A percentile compares a stretch with the other conserved stretches of the same genome.
These are phyloP conservation scores for Thraustotheca clavata DNA, from an alignment of 352 stramenopile species.

Conservation along the genomic window DNA sequence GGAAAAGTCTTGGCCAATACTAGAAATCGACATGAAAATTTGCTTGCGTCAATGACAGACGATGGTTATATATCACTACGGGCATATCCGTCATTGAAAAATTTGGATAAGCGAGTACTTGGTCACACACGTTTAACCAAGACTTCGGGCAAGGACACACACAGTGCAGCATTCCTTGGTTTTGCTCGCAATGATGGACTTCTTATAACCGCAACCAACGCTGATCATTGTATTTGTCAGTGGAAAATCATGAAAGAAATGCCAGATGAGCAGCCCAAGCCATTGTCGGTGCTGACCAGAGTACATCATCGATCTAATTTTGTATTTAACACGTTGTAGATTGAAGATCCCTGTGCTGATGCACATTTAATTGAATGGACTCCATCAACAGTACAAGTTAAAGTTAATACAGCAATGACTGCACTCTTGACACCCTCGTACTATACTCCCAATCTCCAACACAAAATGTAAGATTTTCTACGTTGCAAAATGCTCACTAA, in stretches of 20 bases:
- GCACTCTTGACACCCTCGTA: slow-evolving; percentile 20
- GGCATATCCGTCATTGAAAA: not conserved
- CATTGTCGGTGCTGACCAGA: not conserved
- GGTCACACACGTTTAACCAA: slow-evolving; percentile 15
- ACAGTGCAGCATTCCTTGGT: slow-evolving; percentile 11
- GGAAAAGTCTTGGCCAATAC: not conserved
- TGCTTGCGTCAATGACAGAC: slow-evolving; percentile 21
- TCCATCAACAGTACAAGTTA: not conserved
- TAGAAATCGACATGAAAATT: slow-evolving; percentile 16
- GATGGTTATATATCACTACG: slow-evolving; percentile 23
- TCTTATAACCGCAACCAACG: slow-evolving; percentile 37
- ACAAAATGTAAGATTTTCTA: slow-evolving; percentile 9
- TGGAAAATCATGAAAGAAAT: slow-evolving; percentile 52
- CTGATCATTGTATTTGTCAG: slow-evolving; percentile 48
- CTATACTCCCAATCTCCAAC: slow-evolving; percentile 11
- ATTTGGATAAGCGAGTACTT: slow-evolving; percentile 1
- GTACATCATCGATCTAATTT: not conserved
- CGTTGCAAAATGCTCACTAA: not conserved
- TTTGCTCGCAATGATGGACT: slow-evolving; percentile 62
- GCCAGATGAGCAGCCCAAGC: slow-evolving; percentile 34
- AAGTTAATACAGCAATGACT: not conserved
- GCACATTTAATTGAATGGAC: not conserved
- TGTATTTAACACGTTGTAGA: not conserved
- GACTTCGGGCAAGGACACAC: too few species aligned
- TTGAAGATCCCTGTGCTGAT: not conserved